These are phyloP conservation scores for Copromyces sp. DNA, from an alignment of 495 filamentous ascomycete species.

Conservation along the genomic window DNA sequence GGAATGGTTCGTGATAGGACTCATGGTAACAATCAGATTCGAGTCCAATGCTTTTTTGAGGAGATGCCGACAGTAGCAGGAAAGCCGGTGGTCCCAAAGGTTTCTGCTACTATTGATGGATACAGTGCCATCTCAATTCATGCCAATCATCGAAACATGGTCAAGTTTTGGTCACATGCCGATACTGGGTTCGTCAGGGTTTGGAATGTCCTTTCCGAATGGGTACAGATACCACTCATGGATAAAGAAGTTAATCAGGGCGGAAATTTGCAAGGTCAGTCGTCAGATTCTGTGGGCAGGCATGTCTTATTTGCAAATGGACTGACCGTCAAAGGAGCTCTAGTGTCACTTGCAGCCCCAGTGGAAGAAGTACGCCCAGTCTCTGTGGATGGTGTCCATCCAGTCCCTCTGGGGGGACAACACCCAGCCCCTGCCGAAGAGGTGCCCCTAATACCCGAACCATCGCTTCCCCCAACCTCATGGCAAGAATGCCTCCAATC, in stretches of 20 bases:
- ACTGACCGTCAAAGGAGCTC: background rate
- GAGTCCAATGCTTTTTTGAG: conserved; percentile 20
- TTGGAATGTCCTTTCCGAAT: conserved; percentile 3
- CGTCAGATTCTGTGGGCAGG: background rate
- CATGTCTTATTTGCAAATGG: background rate
- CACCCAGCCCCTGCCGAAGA: background rate
- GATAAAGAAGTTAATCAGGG: background rate
- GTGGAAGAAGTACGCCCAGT: background rate
- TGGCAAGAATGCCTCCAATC: background rate
- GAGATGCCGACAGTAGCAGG: conserved; percentile 6
- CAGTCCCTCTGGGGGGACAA: too few species aligned
- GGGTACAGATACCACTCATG: background rate
- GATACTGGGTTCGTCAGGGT: conserved; percentile 5
- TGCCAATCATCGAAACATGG: conserved; percentile 33
- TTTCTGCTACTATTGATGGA: conserved; percentile 27
- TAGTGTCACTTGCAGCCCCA: background rate
- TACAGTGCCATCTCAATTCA: conserved; percentile 23
- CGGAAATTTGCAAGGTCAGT: background rate
- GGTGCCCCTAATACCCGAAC: background rate
- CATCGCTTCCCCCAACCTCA: background rate
- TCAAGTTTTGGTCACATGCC: conserved; percentile 17
- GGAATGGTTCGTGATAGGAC: conserved; percentile 14
- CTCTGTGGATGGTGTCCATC: background rate
- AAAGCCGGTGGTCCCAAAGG: conserved; percentile 19
- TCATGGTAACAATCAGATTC: conserved; percentile 6